Conservation (phyloP, 345 rosid species). For the Cochlearia excelsa region DNA sequence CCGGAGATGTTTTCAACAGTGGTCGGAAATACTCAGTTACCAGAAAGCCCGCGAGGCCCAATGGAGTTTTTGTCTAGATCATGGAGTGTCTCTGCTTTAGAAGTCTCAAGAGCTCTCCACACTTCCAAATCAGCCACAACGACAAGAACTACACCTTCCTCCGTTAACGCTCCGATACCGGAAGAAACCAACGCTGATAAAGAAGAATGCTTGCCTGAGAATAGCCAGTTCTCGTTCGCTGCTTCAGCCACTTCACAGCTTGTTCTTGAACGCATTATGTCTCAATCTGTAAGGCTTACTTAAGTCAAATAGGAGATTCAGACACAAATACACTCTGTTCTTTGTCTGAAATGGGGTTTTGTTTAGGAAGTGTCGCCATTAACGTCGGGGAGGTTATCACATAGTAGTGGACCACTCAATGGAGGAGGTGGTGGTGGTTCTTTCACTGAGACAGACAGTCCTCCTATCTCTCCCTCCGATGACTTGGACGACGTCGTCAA, state of each 20-base stretch:
- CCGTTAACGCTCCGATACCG: slow-evolving; percentile 54
- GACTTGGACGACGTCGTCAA: slow-evolving; percentile 89
- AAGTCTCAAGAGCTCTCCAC: slow-evolving; percentile 70
- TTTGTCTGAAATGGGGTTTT: background rate
- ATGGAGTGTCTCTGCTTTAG: slow-evolving; percentile 80
- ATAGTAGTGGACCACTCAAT: slow-evolving; percentile 86
- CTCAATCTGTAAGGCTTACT: slow-evolving; percentile 62
- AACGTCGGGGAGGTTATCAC: slow-evolving; percentile 92
- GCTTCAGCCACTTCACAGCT: slow-evolving; percentile 84
- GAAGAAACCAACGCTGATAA: slow-evolving; percentile 47
- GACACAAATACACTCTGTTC: slow-evolving; percentile 1
- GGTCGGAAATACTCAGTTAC: slow-evolving; percentile 43
- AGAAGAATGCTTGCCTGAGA: slow-evolving; percentile 33
- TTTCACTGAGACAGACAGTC: slow-evolving; percentile 63
- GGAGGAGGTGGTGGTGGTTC: slow-evolving; percentile 49
- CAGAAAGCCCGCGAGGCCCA: slow-evolving; percentile 82
- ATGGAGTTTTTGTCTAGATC: slow-evolving; percentile 94
- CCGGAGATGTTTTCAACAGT: slow-evolving; percentile 34
- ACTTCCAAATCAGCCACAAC: slow-evolving; percentile 24
- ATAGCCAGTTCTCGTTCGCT: slow-evolving; percentile 58
- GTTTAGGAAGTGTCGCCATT: slow-evolving; percentile 83
- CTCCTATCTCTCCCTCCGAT: slow-evolving; percentile 81
- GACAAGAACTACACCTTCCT: background rate
- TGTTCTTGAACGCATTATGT: slow-evolving; percentile 93
- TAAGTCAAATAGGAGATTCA: background rate